phyloP scores from a whole-genome alignment of 768 basidiomycete species.

The Suillus subaureus region DNA sequence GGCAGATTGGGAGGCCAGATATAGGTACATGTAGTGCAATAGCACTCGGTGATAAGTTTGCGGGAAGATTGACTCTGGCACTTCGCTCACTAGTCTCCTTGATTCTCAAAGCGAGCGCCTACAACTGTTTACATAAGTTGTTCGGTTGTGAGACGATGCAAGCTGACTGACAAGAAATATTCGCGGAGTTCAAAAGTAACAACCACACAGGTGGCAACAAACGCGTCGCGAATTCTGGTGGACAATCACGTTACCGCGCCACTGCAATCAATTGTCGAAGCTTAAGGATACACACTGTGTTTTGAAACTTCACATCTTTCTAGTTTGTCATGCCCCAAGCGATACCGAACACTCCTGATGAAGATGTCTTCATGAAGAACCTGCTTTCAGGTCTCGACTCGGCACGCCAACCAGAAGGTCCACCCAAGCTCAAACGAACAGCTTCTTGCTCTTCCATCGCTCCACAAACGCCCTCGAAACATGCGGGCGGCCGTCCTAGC shows the following conservation, averaged over 20 bases:
- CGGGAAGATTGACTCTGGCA: too few species aligned
- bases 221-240: constrained; percentile 8
- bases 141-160: background rate
- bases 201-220: background rate
- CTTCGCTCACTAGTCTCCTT: background rate
- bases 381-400: constrained; percentile 53
- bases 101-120: background rate
- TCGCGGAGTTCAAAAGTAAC: constrained; percentile 5
- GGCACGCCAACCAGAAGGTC: constrained; percentile 37
- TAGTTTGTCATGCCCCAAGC: constrained; percentile 36
- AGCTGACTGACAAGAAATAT: background rate
- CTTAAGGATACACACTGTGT: background rate
- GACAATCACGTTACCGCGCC: background rate
- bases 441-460: constrained; percentile 5
- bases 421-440: constrained; percentile 21
- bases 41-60: background rate
- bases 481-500: constrained; percentile 21
- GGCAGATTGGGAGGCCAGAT: background rate
- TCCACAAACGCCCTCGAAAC: constrained; percentile 11
- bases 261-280: background rate
- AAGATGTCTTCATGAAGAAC: constrained; percentile 59
- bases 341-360: constrained; percentile 43
- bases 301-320: background rate
- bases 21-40: background rate
- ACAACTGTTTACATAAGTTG: background rate